Base-by-base conservation (phyloP, 2,329 filamentous ascomycete species). In the Huntiella moniliformis region DNA sequence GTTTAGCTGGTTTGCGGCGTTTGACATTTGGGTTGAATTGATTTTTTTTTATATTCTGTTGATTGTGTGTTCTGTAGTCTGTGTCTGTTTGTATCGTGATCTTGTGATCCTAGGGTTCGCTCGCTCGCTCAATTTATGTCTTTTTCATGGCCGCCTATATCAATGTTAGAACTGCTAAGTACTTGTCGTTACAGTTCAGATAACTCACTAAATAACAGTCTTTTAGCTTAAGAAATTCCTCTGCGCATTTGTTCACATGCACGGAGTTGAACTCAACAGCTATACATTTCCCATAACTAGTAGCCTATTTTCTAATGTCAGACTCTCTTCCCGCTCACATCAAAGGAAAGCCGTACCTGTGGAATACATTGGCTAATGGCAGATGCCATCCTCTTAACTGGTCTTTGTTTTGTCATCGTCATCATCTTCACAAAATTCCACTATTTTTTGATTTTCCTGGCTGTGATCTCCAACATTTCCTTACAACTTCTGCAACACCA, bases 201-300 rank as follows among this genome's bases (percentile, higher is more conserved):
- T 4, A 4, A 12, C 48, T 41, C 15, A 94, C 87, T 56, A 92
- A 56, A 57, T 85, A 93, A 58, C 88, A 96, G 53, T 93, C 70
- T 60, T 93, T 94, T 42, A 96, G 61, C 53, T 66, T 76, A 61
- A 91, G 67, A 54, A 98, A 96, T 57, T 95, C 86, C 48, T 75
- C 76, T 4, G 71, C 69, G 57, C 91, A 98, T 67, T 91, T 91
- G 58, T 95, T 84, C 58, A 93, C 93, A 54, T 86, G 74, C 3
- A 94, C 75, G 3, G 85, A 75, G 57, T 88, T 88, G 63, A 93
- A 96, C 58, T 96, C 88, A 35, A 76, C 74, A 43, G 88, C 73
- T 52, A 98, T 78, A 59, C 91, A 98, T 67, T 86, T 87, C 53
- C 88, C 91, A 57, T 96, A 98, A 10, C 74, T 67, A 2, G 84